Base-by-base conservation (phyloP, 2,329 filamentous ascomycete species). In the Periconia sp. region DNA sequence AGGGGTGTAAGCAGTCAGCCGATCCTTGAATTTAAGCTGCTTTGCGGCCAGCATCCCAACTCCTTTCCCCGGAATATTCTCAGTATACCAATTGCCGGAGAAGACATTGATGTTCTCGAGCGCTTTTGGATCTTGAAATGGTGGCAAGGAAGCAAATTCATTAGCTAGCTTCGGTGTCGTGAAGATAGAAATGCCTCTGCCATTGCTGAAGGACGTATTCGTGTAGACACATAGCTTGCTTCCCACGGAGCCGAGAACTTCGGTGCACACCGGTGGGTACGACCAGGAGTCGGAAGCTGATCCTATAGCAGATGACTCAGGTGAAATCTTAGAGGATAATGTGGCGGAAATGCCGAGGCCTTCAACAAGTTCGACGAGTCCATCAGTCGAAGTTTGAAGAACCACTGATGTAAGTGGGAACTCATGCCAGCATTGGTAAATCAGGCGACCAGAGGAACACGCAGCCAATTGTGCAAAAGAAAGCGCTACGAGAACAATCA, bases 111-210 rank as follows among this genome's bases (percentile, higher is more conserved):
- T 50, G 6, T 36, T 15, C 2, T 28, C 8, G 1, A 60, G 42
- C 4, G 36, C 40, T 4, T 44, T 38, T 1, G 54, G 43, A 10
- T 54, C 30, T 1, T 50, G 43, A 35, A 69, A 66, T 4, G 59
- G 52, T 0, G 63, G 59, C 1, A 69, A 43, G 1, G 42, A 33
- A 7, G 50, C 50, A 16, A 65, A 52, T 23, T 57, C 19, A 3
- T 36, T 30, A 2, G 66, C 63, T 21, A 68, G 31, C 1, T 22
- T 29, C 10, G 63, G 65, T 0, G 65, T 68, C 0, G 66, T 70
- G 36, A 70, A 59, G 5, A 70, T 56, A 0, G 66, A 65, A 3
- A 69, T 68, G 2, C 66, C 66, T 1, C 64, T 56, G 6, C 57
- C 59, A n/a, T 51, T 30, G 23, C 45, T 52, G 23, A 68, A 68